Base-by-base conservation (phyloP, 495 filamentous ascomycete genomes). In the Aspergillus mulundensis region DNA sequence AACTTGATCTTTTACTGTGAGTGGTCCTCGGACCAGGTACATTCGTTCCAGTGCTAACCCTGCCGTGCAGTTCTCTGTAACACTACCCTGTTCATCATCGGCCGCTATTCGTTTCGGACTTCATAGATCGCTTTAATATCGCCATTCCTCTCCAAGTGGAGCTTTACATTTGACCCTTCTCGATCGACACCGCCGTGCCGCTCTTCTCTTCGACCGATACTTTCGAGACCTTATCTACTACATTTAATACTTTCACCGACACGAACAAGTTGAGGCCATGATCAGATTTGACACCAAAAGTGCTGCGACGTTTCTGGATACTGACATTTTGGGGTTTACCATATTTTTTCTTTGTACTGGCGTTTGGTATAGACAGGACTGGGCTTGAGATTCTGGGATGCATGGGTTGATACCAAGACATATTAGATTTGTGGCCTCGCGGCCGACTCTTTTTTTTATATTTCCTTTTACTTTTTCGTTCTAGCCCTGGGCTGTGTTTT, bases 351-450 rank as follows among this genome's bases (percentile, higher is more conserved):
- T 59, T 62, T 51, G 48, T 52, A 57, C 64, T 61, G 72, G 70
- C 70, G 72, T 74, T 65, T 68, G 68, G 64, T 41, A 75, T 77
- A 77, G 74, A 77, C 63, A 66, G 74, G 66, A 66, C 34, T 64
- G 70, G 66, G 49, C 50, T 67, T 69, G 58, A 52, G 61, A 64
- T 68, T 66, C 61, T 69, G 71, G 70, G 65, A 73, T 72, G 63
- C 68, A 74, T 70, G 71, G 73, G 62, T 65, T 77, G 70, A 76
- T 77, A 77, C 74, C 72, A 76, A 67, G 61, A 60, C 56, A 66
- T 59, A 59, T 56, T 76, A 74, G 72, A 74, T 63, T 63, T 58
- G 64, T 61, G 72, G 73, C 74, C 73, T 70, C 75, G 59, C 72
- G 71, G 74, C 75, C 71, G 65, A 62, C 66, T 63, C 61, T 64